A percentile compares a stretch with the other conserved stretches of the same genome.
Evolutionary conservation across 2,329 filamentous ascomycete genomes (phyloP).

Genomic region (Rhynchosporium secalis): DNA sequence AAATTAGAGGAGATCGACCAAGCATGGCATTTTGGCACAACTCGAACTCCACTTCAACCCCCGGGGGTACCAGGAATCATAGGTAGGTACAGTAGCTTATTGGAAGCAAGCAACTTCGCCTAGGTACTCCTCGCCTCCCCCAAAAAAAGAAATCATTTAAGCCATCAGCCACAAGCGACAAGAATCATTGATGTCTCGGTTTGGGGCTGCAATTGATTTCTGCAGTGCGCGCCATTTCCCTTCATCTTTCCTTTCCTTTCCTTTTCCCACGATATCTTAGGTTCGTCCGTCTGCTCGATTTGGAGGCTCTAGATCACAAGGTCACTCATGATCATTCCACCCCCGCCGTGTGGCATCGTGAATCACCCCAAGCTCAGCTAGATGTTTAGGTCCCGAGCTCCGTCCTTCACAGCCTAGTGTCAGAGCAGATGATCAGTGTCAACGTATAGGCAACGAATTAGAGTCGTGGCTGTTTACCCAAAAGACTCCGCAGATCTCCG

Average conservation of each 20-base stretch:
- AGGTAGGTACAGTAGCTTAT: no score
- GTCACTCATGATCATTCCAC: not conserved
- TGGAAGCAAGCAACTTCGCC: not conserved
- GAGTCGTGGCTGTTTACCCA: not conserved
- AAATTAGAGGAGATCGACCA: not conserved
- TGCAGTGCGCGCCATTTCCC: not conserved
- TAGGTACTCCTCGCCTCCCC: no score
- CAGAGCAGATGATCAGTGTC: not conserved
- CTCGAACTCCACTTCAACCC: not conserved
- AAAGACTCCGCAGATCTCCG: not conserved
- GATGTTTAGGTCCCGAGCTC: slow-evolving; percentile 2
- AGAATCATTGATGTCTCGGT: not conserved
- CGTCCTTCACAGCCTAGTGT: not conserved
- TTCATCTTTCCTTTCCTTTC: not conserved
- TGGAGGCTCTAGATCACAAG: not conserved
- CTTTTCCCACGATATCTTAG: not conserved
- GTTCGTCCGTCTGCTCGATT: no score
- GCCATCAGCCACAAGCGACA: not conserved
- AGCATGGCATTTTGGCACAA: slow-evolving; percentile 6
- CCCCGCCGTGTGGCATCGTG: not conserved
- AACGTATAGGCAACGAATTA: not conserved
- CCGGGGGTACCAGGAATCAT: not conserved
- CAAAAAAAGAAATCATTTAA: no score
- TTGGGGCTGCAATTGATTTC: slow-evolving; percentile 3
- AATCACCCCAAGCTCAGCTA: not conserved